These are phyloP conservation scores for Aurinia saxatilis DNA, from an alignment of 345 rosid genomes.

Conservation along the genomic window DNA sequence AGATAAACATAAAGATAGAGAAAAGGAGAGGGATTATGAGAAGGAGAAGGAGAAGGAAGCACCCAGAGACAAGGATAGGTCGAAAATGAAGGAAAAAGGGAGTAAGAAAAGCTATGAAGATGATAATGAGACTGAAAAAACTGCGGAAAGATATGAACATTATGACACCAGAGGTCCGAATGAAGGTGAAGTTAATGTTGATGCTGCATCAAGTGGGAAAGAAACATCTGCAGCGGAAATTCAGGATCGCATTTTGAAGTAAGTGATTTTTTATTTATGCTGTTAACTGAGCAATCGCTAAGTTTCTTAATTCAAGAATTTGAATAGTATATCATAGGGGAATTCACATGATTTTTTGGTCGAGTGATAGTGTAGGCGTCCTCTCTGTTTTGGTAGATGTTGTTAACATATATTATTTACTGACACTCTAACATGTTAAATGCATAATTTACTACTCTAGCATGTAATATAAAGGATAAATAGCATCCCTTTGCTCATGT, in stretches of 20 bases:
- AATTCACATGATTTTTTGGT: background rate
- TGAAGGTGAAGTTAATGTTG: conserved; percentile 31
- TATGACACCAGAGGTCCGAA: conserved; percentile 34
- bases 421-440: too few relatives aligned
- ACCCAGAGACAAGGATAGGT: conserved; percentile 39
- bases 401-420: background rate
- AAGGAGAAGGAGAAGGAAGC: conserved; percentile 30
- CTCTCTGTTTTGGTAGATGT: background rate
- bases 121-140: conserved; percentile 41
- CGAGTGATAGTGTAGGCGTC: background rate
- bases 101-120: conserved; percentile 49
- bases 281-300: background rate
- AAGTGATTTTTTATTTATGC: conserved; percentile 25
- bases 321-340: background rate
- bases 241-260: conserved; percentile 64
- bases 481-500: background rate
- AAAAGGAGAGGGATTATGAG: conserved; percentile 24
- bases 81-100: conserved; percentile 36
- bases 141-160: conserved; percentile 28
- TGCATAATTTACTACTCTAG: background rate
- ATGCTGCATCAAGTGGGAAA: conserved; percentile 31
- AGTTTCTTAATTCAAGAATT: background rate
- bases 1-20: conserved; percentile 38
- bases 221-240: conserved; percentile 34
- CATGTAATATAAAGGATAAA: background rate